Base-by-base conservation (phyloP, 257 asterid genomes). In the Thymus quinquecostatus region DNA sequence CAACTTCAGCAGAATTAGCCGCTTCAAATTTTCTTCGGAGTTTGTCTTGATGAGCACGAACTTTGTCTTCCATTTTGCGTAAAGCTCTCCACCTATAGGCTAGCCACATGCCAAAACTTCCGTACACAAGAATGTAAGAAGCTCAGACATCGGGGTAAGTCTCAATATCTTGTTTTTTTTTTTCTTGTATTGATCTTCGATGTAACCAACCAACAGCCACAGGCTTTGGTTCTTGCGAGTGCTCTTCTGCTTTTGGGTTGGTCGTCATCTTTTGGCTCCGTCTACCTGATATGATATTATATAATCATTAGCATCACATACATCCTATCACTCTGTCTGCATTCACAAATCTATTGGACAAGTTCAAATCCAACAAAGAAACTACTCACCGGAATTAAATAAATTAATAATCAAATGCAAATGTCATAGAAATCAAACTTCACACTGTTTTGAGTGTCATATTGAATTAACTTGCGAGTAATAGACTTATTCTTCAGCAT, bases 111-210 rank as follows among this genome's bases (percentile, higher is more conserved):
- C 96, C 92, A 50, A 93, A 80, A 50, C 86, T 86, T 38, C 98
- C 97, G 14, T 89, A 93, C 0, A 89, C 97, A 47, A 89, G 81
- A 44, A 81, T 78, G 55, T 93, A 93, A 2, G 98, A 93, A 57
- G 84, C 96, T 96, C 97, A 94, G 10, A 94, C 98, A 38, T 87
- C 91, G 2, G 98, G 97, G 63, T 87, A 93, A 0, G 96, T 75
- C 74, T 89, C 87, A 58, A 96, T 96, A 75, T 93, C 21, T 21
- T 21, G 21, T 80, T 70, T 82, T 91, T 75, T 80, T 82, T 81
- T 61, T 71, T 85, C 29, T 62, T 43, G 50, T 86, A 89, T 44
- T 68, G 83, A 58, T 78, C 84, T 65, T 75, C 60, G 1, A 72
- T 64, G 56, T n/a, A 49, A 40, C 32, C 41, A 48, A 6, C 47